A percentile compares a stretch with the other conserved stretches of the same genome.
Conservation (phyloP, 2,329 filamentous ascomycete species). For the Hymenoscyphus fraxineus region DNA sequence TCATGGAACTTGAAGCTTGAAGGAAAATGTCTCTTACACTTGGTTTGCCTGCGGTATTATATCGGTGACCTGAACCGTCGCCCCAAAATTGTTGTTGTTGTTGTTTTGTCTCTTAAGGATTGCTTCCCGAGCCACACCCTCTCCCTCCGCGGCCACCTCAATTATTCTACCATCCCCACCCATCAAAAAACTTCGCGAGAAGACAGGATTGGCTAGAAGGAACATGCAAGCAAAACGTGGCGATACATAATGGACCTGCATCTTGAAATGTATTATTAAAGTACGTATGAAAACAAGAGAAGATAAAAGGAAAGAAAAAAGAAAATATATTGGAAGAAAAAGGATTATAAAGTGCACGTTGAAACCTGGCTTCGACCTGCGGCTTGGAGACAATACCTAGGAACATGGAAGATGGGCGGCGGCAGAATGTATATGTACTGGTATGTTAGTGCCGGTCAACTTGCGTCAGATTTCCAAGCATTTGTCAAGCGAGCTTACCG, state of each 20-base stretch:
- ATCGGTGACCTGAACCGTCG: not conserved
- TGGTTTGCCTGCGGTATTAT: not conserved
- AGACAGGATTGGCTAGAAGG: not conserved
- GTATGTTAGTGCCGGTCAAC: not conserved
- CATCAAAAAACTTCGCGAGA: conserved; percentile 1
- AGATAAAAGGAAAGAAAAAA: not conserved
- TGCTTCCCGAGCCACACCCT: not conserved
- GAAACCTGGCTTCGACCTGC: not conserved
- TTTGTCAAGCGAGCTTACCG: not conserved
- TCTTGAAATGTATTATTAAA: conserved; percentile 1
- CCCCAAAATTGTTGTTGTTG: not conserved
- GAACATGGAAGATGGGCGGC: not conserved
- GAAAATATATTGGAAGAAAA: not conserved
- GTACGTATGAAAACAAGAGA: not conserved
- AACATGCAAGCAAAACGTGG: not conserved
- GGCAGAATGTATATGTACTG: not conserved
- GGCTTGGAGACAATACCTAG: not conserved
- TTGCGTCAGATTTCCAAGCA: not conserved
- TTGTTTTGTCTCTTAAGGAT: not conserved
- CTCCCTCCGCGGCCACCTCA: not conserved
- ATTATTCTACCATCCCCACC: not conserved
- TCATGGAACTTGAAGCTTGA: not conserved
- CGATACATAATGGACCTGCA: conserved; percentile 2
- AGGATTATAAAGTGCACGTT: not conserved
- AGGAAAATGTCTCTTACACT: not conserved